Evolutionary conservation across 2,329 filamentous ascomycete species (phyloP), one percentile per base, ranked within the genome.

Genomic region (Penicillium fuscoglaucum): DNA sequence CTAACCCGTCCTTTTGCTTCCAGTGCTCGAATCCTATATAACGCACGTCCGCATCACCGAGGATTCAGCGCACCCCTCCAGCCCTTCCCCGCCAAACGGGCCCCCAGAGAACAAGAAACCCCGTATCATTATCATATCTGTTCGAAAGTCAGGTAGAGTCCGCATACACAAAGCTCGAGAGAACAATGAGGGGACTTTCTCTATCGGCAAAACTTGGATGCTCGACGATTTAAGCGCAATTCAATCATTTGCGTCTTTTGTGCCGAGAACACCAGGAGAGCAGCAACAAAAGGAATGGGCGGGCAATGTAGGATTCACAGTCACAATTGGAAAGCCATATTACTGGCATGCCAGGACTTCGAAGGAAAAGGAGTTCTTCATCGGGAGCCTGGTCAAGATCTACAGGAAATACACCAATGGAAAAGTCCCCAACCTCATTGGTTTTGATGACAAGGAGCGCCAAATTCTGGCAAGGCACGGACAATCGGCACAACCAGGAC

Each of bases 281-380:
- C 80, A 83, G 55, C 82, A 86, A 64, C 79, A 83, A 45, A 85
- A 86, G 66, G 76, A 89, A 71, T 96, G 90, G 90, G 93, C 91
- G 24, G 88, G 89, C 52, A 88, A 88, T 57, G 86, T 87, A 45
- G 95, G 95, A 17, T 98, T 99, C 71, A 81, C 89, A 28, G 91
- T 98, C 51, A 95, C 88, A 1, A 84, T 99, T 29, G 89, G 90
- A 28, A 99, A 99, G 75, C 90, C 92, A 0, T 99, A 99, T 77
- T 99, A 95, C 75, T 99, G 95, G 95, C 87, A 96, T 75, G 92
- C 95, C 35, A 88, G 91, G 64, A 95, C 91, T 0, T 84, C 90
- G 53, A 97, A 97, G 79, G 95, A 99, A 78, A 98, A 97, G 81
- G 93, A 96, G 72, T 98, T 98, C 78, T 99, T 99, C 76, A 95